Conservation (phyloP, 2,329 filamentous ascomycete species). For the Clonostachys solani region DNA sequence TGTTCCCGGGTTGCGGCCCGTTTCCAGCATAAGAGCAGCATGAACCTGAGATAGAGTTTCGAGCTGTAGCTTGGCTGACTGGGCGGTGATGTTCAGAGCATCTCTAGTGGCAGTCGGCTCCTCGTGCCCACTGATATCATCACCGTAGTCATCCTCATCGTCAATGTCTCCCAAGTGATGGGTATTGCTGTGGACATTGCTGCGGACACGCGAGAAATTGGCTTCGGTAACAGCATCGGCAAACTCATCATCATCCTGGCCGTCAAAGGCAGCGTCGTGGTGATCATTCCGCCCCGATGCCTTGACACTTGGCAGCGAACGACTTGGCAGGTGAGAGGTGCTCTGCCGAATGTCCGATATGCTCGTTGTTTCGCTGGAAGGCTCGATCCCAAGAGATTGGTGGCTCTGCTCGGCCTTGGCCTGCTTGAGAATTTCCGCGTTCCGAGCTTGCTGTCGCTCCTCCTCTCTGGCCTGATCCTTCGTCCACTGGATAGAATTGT, state of each 20-base stretch:
- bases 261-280: slow-evolving; percentile 36
- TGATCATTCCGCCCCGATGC: slow-evolving; percentile 23
- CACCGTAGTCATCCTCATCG: slow-evolving; percentile 75
- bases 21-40: slow-evolving; percentile 70
- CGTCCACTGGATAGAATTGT: slow-evolving; percentile 97
- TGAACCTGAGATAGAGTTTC: slow-evolving; percentile 87
- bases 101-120: slow-evolving; percentile 76
- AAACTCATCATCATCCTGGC: slow-evolving; percentile 47
- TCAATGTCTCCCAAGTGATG: slow-evolving; percentile 36
- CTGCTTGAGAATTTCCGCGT: slow-evolving; percentile 71
- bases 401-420: slow-evolving; percentile 72
- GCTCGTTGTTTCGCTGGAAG: slow-evolving; percentile 49
- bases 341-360: slow-evolving; percentile 36
- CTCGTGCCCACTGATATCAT: slow-evolving; percentile 68
- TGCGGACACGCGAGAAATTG: slow-evolving; percentile 27
- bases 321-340: slow-evolving; percentile 36
- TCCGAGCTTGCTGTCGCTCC: slow-evolving; percentile 68
- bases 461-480: slow-evolving; percentile 97
- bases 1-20: slow-evolving; percentile 61
- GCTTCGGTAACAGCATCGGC: slow-evolving; percentile 41
- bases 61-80: slow-evolving; percentile 88
- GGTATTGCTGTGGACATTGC: slow-evolving; percentile 13
- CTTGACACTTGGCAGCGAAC: slow-evolving; percentile 17
- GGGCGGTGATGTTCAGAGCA: slow-evolving; percentile 93
- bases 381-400: slow-evolving; percentile 37